Evolutionary conservation across 805 yeast genomes (phyloP).

Genomic region (Cyberlindnera saturnus): DNA sequence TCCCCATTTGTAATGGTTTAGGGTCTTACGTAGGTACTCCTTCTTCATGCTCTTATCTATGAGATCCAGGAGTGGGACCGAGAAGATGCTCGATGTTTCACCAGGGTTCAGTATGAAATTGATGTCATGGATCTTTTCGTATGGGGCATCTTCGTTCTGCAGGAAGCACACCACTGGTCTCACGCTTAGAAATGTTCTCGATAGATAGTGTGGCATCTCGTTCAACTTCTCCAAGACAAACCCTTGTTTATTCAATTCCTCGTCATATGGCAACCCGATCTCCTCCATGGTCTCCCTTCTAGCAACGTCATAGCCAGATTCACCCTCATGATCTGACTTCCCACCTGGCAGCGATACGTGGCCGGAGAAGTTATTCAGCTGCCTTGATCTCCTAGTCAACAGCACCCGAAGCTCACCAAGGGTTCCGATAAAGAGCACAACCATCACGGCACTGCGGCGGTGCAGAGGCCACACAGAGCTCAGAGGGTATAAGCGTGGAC

Average conservation of each 20-base stretch:
- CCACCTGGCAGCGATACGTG: slow-evolving; percentile 95
- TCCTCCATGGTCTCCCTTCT: slow-evolving; percentile 85
- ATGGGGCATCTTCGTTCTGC: slow-evolving; percentile 24
- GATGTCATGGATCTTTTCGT: slow-evolving; percentile 25
- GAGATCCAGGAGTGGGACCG: slow-evolving; percentile 64
- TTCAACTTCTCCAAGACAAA: slow-evolving; percentile 55
- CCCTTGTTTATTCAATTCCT: slow-evolving; percentile 38
- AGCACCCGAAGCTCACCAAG: slow-evolving; percentile 72
- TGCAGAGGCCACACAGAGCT: slow-evolving; percentile 63
- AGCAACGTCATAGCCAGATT: slow-evolving; percentile 66
- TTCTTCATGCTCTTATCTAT: slow-evolving; percentile 21
- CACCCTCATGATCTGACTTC: slow-evolving; percentile 65
- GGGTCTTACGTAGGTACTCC: slow-evolving; percentile 28
- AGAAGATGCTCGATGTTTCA: slow-evolving; percentile 64
- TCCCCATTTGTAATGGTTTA: slow-evolving; percentile 54
- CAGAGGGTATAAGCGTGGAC: slow-evolving; percentile 19
- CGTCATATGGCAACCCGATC: slow-evolving; percentile 61
- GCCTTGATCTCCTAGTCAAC: slow-evolving; percentile 69
- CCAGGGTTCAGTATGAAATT: slow-evolving; percentile 62
- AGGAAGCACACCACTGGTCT: slow-evolving; percentile 72
- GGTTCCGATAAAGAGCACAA: slow-evolving; percentile 66
- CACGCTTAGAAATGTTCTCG: slow-evolving; percentile 78
- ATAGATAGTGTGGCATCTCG: slow-evolving; percentile 70
- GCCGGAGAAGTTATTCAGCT: slow-evolving; percentile 72
- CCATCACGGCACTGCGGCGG: slow-evolving; percentile 75